phyloP scores from a whole-genome alignment of 2,329 filamentous ascomycete species.

The Furcasterigmium sp. region DNA sequence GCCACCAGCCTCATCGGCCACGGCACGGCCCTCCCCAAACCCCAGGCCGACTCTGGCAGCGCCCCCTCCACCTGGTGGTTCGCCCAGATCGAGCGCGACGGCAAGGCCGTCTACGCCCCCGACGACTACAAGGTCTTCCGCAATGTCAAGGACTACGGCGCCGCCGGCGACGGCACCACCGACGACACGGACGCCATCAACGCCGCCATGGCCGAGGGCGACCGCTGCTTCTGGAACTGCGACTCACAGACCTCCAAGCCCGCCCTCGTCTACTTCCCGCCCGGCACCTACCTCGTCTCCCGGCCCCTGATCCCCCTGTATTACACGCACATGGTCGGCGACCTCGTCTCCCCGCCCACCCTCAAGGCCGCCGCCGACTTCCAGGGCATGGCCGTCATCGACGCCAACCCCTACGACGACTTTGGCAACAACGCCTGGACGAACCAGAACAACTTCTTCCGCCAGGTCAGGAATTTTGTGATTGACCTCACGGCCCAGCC shows the following conservation, averaged over 20 bases:
- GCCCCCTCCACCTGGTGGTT: constrained; percentile 63
- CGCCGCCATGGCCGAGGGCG: constrained; percentile 68
- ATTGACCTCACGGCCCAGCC: constrained; percentile 69
- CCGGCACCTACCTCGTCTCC: constrained; percentile 79
- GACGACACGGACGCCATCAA: constrained; percentile 93
- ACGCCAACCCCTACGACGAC: constrained; percentile 76
- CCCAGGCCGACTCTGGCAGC: constrained; percentile 4
- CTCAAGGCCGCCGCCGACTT: constrained; percentile 72
- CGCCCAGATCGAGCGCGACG: constrained; percentile 62
- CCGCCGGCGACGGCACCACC: constrained; percentile 59
- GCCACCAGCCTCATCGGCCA: constrained; percentile 35
- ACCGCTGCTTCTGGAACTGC: constrained; percentile 75
- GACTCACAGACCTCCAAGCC: constrained; percentile 80
- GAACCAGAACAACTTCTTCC: constrained; percentile 78
- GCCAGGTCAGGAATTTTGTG: constrained; percentile 75
- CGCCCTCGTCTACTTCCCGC: constrained; percentile 85
- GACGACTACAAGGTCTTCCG: constrained; percentile 66
- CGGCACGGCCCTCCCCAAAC: constrained; percentile 24
- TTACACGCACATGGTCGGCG: constrained; percentile 89
- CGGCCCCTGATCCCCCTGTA: constrained; percentile 79
- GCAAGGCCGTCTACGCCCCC: constrained; percentile 56
- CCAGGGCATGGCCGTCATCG: constrained; percentile 80
- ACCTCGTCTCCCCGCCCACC: constrained; percentile 65
- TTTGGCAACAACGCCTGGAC: constrained; percentile 68
- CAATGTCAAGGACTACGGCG: constrained; percentile 73